Conservation (phyloP, 108 stramenopile genomes). For the Bacterosira constricta region DNA sequence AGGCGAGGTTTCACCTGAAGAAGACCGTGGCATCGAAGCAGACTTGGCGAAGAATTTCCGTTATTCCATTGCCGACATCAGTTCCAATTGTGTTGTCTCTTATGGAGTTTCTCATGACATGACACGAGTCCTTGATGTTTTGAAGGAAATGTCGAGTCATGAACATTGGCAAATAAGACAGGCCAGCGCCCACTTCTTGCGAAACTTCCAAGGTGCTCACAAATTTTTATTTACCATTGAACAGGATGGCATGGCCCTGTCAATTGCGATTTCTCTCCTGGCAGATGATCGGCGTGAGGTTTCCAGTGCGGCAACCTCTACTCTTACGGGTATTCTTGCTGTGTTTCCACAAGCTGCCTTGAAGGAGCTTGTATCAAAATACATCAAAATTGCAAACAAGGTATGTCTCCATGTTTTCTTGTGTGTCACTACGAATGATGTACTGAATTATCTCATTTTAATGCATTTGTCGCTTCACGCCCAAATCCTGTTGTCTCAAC, state of each 20-base stretch:
- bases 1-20: slow-evolving; percentile 63
- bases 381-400: slow-evolving; percentile 65
- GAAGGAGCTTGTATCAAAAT: slow-evolving; percentile 67
- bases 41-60: slow-evolving; percentile 83
- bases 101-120: slow-evolving; percentile 70
- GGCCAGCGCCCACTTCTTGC: slow-evolving; percentile 79
- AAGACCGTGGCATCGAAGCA: slow-evolving; percentile 77
- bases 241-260: slow-evolving; percentile 52
- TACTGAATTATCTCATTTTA: too few species aligned
- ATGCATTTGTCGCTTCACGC: too few species aligned
- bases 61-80: slow-evolving; percentile 78
- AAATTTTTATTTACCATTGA: slow-evolving; percentile 77
- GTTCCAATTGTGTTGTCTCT: slow-evolving; percentile 67
- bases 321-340: slow-evolving; percentile 86
- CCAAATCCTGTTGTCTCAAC: neutral
- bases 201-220: slow-evolving; percentile 84
- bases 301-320: slow-evolving; percentile 67
- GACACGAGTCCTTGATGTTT: slow-evolving; percentile 57
- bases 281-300: slow-evolving; percentile 87
- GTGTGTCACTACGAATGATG: neutral
- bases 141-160: slow-evolving; percentile 57
- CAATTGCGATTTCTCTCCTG: slow-evolving; percentile 67
- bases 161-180: slow-evolving; percentile 89
- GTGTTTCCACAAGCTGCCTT: slow-evolving; percentile 55
- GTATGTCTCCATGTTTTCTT: neutral